Base-by-base conservation (phyloP, 75 land plant genomes). In the Selaginella moellendorffii region DNA sequence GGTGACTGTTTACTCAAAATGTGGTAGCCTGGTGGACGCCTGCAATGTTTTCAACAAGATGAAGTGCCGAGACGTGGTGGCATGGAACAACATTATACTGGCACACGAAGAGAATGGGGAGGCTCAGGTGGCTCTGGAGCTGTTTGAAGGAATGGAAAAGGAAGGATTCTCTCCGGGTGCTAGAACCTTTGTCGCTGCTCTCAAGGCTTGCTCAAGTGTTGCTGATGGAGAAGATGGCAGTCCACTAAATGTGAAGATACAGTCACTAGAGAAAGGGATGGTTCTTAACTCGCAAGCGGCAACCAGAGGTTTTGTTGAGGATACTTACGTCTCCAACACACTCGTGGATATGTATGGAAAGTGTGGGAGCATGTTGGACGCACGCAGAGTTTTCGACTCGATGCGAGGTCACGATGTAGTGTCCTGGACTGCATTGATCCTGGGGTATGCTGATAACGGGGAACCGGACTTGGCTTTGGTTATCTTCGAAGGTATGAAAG, bases 301-400 rank as follows among this genome's bases (percentile, higher is more conserved):
- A 36, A 36, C 5, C 5, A 5, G 46, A 5, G 59, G 59, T 8
- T 21, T 2, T 56, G 59, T 8, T 19, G 2, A 8, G 9, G 59
- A 56, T 24, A 56, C 9, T 5, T 24, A 8, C n/a, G 59, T 56
- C 5, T 19, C 59, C 5, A 56, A 19, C 59, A 56, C 59, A 8
- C 59, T 56, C 8, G 59, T 56, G 59, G 25, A 56, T 19, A 56
- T 56, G 59, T 56, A 56, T 19, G 8, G 17, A 5, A 56, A 56
- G 24, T 56, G 59, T 56, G 59, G 59, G 59, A 56, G 59, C 59
- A 56, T 56, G 59, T 19, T 56, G 8, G 25, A 56, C 21, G 59
- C 59, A 56, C 59, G 59, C 9, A 19, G 24, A 8, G 21, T 56
- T 8, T 56, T 56, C n/a, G 59, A 56, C 59, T 8, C 8, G 19